Base-by-base conservation (phyloP, 2,329 filamentous ascomycete species). In the Ophiocordyceps camponoti-rufipedis region DNA sequence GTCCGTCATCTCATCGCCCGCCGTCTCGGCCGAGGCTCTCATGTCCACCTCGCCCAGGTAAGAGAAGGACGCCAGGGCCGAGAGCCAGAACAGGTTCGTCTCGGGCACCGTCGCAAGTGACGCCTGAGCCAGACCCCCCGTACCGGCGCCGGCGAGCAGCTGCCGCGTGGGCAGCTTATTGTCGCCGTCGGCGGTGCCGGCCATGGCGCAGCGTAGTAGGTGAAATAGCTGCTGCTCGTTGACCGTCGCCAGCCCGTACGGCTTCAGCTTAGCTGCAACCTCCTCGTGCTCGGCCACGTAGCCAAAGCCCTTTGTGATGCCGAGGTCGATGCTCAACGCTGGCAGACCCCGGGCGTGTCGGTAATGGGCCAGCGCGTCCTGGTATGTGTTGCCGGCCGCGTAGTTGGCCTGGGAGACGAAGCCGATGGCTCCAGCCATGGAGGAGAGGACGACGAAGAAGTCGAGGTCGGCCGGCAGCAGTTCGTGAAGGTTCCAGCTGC, bases 391-490 rank as follows among this genome's bases (percentile, higher is more conserved):
- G 16, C 43, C 48, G 8, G 48, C 48, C 10, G 46, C 44, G 28
- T 49, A 49, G 44, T 47, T 45, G 14, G 41, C 43, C 32, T 49
- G 48, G 1, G 42, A 40, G 12, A 13, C 7, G 41, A 16, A 35
- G 3, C 48, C 48, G 7, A 45, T 18, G 28, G 47, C 33, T 5
- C 48, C 46, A 12, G 43, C 42, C 12, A 47, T 14, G 9, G 48
- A 49, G 7, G 46, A 45, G 8, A 47, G 41, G 5, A 45, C n/a
- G 14, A 49, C 38, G 12, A 49, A 47, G 44, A 49, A 47, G 32
- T 49, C 48, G 5, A 49, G 39, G 4, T 9, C 31, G 4, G 13
- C n/a, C n/a, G 32, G 47, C 1, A 46, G 35, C 28, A 48, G 28
- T 28, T 44, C 28, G 41, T 48, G 47, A 12, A 48, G 19, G 14